These are phyloP conservation scores for Dothiorella sarmentorum DNA, from an alignment of 2,329 filamentous ascomycete species.

Conservation along the genomic window DNA sequence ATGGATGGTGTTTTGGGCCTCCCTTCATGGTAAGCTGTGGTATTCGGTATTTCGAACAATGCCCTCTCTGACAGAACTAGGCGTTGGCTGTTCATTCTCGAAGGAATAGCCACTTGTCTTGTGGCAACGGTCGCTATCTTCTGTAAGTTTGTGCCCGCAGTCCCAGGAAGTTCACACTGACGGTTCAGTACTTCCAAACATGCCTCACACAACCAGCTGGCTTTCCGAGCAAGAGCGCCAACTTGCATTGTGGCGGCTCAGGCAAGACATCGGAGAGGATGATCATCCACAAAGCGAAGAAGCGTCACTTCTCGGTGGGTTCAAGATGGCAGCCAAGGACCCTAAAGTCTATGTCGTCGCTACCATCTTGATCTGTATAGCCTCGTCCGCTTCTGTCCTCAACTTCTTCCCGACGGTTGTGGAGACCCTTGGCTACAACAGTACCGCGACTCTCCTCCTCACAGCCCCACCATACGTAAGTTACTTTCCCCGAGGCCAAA, in stretches of 20 bases:
- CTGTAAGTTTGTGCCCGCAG: slow-evolving; percentile 56
- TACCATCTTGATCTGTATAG: neutral
- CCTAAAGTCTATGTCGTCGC: slow-evolving; percentile 1
- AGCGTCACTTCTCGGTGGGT: neutral
- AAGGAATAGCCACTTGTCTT: slow-evolving; percentile 19
- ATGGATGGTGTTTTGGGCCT: neutral
- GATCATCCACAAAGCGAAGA: slow-evolving; percentile 22
- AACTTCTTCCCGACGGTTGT: slow-evolving; percentile 38
- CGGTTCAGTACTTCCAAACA: slow-evolving; percentile 58
- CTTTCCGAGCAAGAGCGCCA: slow-evolving; percentile 39
- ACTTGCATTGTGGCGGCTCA: slow-evolving; percentile 35
- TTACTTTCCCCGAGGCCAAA: slow-evolving; percentile 12
- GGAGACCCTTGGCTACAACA: slow-evolving; percentile 36
- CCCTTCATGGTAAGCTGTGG: neutral
- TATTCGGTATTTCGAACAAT: rapidly evolving
- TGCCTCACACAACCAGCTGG: slow-evolving; percentile 51
- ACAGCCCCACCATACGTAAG: slow-evolving; percentile 23
- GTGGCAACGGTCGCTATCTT: slow-evolving; percentile 25
- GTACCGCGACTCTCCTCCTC: slow-evolving; percentile 34
- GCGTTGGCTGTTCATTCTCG: slow-evolving; percentile 12
- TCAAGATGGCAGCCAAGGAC: neutral
- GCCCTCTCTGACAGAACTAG: neutral
- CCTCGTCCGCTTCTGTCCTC: slow-evolving; percentile 21
- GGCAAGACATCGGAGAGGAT: slow-evolving; percentile 38
- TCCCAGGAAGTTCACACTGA: slow-evolving; percentile 48